Evolutionary conservation across 2,329 filamentous ascomycete genomes (phyloP).

Genomic region (Furcasterigmium sp.): DNA sequence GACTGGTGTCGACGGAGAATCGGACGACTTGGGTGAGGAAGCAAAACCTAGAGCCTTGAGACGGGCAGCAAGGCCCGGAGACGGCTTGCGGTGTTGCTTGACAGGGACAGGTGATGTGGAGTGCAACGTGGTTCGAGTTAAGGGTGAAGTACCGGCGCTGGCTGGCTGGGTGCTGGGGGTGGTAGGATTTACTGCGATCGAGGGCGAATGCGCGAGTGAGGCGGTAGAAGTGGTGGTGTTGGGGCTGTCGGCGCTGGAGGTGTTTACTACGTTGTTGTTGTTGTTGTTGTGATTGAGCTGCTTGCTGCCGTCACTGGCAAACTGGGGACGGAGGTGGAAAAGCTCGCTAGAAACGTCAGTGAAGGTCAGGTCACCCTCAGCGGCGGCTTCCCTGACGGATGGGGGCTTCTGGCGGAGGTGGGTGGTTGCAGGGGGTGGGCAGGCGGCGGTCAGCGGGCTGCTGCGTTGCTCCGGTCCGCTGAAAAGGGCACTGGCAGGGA

Average conservation of each 20-base stretch:
- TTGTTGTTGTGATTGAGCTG: conserved; percentile 15
- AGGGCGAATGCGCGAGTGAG: neutral
- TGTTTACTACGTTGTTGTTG: conserved; percentile 9
- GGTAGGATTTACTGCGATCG: conserved; percentile 4
- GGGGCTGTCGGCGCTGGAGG: conserved; percentile 8
- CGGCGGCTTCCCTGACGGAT: neutral
- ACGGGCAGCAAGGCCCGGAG: conserved; percentile 59
- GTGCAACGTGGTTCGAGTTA: conserved; percentile 9
- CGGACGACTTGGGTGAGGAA: conserved; percentile 24
- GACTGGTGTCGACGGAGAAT: conserved; percentile 13
- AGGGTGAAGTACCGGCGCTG: conserved; percentile 16
- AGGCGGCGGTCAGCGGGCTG: conserved; percentile 2
- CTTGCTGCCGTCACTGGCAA: conserved; percentile 11
- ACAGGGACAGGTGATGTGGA: conserved; percentile 20
- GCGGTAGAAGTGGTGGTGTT: conserved; percentile 6
- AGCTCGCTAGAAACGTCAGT: conserved; percentile 35
- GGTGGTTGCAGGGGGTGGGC: neutral
- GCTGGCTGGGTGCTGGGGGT: conserved; percentile 3
- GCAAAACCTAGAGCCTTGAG: conserved; percentile 61
- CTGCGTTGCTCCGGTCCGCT: neutral
- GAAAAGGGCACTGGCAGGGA: neutral
- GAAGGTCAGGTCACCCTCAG: conserved; percentile 16
- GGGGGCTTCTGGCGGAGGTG: neutral
- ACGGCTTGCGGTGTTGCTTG: conserved; percentile 47
- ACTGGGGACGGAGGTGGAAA: conserved; percentile 23